These are phyloP conservation scores for Cenchrus purpureus DNA, from an alignment of 176 grass and related monocot species.

Conservation along the genomic window DNA sequence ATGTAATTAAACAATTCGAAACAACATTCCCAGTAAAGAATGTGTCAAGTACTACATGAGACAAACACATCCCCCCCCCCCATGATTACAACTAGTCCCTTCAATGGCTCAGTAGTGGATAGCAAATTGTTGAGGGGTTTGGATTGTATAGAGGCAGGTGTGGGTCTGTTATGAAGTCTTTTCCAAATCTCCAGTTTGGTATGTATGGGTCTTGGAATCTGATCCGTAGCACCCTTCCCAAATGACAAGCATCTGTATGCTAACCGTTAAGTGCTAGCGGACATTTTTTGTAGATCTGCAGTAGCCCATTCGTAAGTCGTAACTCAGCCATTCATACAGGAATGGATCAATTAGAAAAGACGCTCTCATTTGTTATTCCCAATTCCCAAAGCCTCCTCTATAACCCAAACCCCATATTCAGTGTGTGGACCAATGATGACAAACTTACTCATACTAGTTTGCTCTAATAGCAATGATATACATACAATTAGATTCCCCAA, in stretches of 20 bases:
- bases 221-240: too few relatives aligned
- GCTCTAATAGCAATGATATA: slow-evolving; percentile 2
- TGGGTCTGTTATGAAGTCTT: too few relatives aligned
- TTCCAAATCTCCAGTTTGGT: too few relatives aligned
- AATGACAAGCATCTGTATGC: background rate
- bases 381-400: background rate
- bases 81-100: slow-evolving; percentile 13
- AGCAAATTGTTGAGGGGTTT: too few relatives aligned
- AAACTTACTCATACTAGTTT: slow-evolving; percentile 2
- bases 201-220: too few relatives aligned
- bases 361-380: background rate
- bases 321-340: slow-evolving; percentile 1
- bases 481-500: slow-evolving; percentile 18
- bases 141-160: too few relatives aligned
- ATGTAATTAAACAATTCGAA: background rate
- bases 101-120: background rate
- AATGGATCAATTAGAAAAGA: background rate
- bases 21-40: background rate
- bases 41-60: slow-evolving; percentile 4
- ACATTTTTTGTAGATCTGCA: background rate
- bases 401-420: background rate
- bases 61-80: background rate
- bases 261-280: background rate
- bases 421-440: background rate
- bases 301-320: background rate